Percentiles rank a stretch among this genome's conserved stretches.
Conservation (phyloP, 805 yeast genomes). For the Nakazawaea wyomingensis region DNA sequence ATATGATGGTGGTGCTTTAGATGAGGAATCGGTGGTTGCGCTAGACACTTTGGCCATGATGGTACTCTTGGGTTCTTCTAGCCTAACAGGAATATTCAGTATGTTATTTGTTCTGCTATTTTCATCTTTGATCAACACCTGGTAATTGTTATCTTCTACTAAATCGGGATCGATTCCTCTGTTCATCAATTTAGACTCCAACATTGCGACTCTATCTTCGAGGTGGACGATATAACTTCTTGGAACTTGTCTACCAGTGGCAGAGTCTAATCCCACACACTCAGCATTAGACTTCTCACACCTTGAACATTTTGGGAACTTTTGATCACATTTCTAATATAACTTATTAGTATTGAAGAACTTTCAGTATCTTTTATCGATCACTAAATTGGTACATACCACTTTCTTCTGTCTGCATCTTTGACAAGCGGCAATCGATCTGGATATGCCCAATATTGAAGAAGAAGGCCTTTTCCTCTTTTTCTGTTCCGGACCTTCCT, state of each 20-base stretch:
- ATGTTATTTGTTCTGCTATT: neutral
- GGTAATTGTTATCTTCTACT: neutral
- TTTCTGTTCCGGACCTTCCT: no score
- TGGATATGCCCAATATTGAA: constrained; percentile 39
- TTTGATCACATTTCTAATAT: constrained; percentile 52
- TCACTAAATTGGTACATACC: constrained; percentile 1
- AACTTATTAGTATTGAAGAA: no score
- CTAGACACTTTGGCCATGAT: constrained; percentile 22
- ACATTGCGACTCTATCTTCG: constrained; percentile 56
- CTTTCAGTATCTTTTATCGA: no score
- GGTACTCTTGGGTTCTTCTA: constrained; percentile 1
- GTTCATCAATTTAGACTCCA: constrained; percentile 45
- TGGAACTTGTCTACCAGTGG: constrained; percentile 83
- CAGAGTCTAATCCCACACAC: constrained; percentile 82
- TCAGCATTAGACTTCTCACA: constrained; percentile 62
- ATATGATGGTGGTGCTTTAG: constrained; percentile 29
- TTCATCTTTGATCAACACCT: constrained; percentile 2
- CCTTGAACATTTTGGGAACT: constrained; percentile 59
- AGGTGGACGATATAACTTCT: constrained; percentile 70
- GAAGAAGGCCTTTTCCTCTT: constrained; percentile 15
- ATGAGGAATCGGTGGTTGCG: constrained; percentile 26
- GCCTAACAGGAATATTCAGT: neutral
- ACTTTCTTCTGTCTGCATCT: constrained; percentile 69
- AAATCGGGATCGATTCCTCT: constrained; percentile 34
- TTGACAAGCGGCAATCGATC: constrained; percentile 80